Evolutionary conservation across 257 asterid species (phyloP), one percentile per base, ranked within the genome.

Genomic region (Plantago major): DNA sequence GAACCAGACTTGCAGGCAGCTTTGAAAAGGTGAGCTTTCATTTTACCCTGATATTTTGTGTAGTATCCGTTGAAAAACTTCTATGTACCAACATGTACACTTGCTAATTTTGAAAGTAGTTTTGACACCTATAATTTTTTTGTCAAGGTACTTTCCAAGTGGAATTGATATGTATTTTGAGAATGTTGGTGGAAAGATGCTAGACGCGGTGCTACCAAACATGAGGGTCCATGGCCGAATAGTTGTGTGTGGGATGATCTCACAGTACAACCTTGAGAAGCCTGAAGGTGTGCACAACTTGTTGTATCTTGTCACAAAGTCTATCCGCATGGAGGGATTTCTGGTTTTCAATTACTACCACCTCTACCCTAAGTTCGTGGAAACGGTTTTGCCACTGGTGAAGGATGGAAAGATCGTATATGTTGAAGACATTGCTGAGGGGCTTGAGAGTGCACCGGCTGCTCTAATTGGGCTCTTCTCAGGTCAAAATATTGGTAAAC

Each of bases 251-350:
- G 55, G 55, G 17, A 50, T 50, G 55, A 50, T 50, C 55, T 50
- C 55, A 17, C 55, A 50, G 55, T 50, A 50, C 55, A 50, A 50
- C 55, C 55, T 50, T 6, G 55, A 50, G 55, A 17, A 50, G 28
- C 55, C 55, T 17, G 55, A 50, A 16, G 55, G 55, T 16, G 55
- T 50, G 55, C 30, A 50, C 16, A 50, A 50, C 55, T 50, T 50
- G 28, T 50, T 50, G 28, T 13, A 4, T 11, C 3, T 50, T 50
- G 11, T 50, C 28, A 50, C 11, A 3, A 50, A 50, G 18, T 11
- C 10, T n/a, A 50, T 50, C 9, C 55, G 55, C 18, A 50, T 50
- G 55, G 55, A 50, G 16, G 55, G 55, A 7, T 50, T 50, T 50
- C 28, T 50, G 55, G 55, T 50, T 7, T 50, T 50, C 10, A 26